phyloP scores from a whole-genome alignment of 176 grass and related monocot genomes.

The Ananas comosus region DNA sequence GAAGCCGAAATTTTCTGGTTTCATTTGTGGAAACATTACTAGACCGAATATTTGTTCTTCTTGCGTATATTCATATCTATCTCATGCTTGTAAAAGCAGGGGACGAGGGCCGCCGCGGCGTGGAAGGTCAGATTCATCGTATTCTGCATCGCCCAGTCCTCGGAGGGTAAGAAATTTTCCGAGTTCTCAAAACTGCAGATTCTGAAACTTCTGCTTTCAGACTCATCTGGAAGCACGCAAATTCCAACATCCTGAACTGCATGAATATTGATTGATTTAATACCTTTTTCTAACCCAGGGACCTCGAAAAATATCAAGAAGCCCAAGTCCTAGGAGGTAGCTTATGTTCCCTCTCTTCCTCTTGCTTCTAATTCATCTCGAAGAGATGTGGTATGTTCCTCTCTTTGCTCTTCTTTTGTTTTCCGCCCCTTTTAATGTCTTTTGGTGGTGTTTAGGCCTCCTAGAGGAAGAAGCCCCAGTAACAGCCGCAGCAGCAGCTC shows the following conservation, averaged over 20 bases:
- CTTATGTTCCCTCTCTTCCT: neutral
- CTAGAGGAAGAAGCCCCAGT: conserved; percentile 85
- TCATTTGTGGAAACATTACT: neutral
- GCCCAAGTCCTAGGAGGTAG: conserved; percentile 90
- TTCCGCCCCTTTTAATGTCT: neutral
- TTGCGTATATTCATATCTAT: conserved; percentile 2
- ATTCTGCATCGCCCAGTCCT: conserved; percentile 80
- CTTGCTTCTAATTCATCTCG: neutral
- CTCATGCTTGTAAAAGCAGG: conserved; percentile 28
- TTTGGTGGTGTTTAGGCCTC: conserved; percentile 33
- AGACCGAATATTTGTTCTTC: neutral
- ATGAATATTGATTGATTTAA: neutral
- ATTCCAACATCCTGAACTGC: neutral
- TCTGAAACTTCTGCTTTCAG: neutral
- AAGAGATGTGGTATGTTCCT: neutral
- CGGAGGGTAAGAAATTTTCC: conserved; percentile 25
- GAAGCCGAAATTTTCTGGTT: neutral
- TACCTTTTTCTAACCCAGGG: conserved; percentile 32
- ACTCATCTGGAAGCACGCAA: neutral
- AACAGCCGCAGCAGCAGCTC: conserved; percentile 75
- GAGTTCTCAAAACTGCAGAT: neutral
- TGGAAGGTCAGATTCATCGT: conserved; percentile 84
- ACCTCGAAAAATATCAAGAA: conserved; percentile 74
- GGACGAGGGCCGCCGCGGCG: conserved; percentile 71
- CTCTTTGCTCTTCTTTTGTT: neutral